Conservation (phyloP, 1,284 basidiomycete species). For the Rhizoctonia solani region DNA sequence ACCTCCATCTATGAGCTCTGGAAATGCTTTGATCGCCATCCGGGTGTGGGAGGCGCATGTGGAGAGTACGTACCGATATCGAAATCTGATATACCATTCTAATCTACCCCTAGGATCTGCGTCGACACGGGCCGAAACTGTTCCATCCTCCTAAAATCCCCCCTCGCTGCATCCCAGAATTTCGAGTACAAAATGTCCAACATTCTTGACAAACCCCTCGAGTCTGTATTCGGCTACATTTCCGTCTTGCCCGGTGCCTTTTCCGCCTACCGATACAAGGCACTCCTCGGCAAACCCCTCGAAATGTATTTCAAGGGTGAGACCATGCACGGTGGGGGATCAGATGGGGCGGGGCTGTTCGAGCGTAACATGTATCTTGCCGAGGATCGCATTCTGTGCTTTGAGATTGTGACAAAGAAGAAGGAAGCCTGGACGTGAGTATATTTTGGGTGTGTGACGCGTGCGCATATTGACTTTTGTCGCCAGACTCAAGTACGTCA, state of each 20-base stretch:
- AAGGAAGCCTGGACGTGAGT: slow-evolving; percentile 77
- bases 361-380: slow-evolving; percentile 60
- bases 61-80: slow-evolving; percentile 69
- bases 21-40: slow-evolving; percentile 92
- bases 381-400: slow-evolving; percentile 94
- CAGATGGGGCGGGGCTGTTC: slow-evolving; percentile 68
- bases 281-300: slow-evolving; percentile 6
- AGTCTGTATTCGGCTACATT: slow-evolving; percentile 92
- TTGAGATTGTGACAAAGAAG: slow-evolving; percentile 96
- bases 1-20: slow-evolving; percentile 95
- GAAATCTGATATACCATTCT: not conserved
- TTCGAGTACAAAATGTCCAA: slow-evolving; percentile 96
- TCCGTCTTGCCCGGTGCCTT: slow-evolving; percentile 86
- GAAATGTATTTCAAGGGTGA: slow-evolving; percentile 57
- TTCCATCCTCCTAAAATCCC: slow-evolving; percentile 77
- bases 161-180: slow-evolving; percentile 89
- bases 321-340: slow-evolving; percentile 70
- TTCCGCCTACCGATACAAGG: slow-evolving; percentile 81
- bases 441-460: slow-evolving; percentile 20
- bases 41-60: slow-evolving; percentile 92
- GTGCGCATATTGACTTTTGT: slow-evolving; percentile 17
- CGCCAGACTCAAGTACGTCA: slow-evolving; percentile 81
- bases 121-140: slow-evolving; percentile 83
- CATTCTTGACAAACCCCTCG: slow-evolving; percentile 89
- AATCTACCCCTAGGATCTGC: slow-evolving; percentile 64